phyloP scores from a whole-genome alignment of 169 alveolate species.

The Babesia ovis region DNA sequence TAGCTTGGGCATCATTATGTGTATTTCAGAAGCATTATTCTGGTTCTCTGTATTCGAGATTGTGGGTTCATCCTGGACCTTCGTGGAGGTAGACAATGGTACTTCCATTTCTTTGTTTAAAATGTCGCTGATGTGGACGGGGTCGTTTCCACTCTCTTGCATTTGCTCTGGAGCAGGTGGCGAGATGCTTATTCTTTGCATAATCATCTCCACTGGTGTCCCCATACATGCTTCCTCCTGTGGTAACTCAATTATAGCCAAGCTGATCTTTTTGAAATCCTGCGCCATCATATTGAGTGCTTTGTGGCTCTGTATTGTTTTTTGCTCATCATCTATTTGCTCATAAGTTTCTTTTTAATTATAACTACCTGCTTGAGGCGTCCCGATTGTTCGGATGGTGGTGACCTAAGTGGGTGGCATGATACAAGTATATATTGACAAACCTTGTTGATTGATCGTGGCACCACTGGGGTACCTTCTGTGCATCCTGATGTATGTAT shows the following conservation, averaged over 20 bases:
- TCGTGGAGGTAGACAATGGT: not conserved
- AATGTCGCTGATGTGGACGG: not conserved
- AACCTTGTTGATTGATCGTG: constrained; percentile 28
- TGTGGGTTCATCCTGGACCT: not conserved
- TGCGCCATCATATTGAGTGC: not conserved
- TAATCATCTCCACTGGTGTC: not conserved
- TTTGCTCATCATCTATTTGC: not conserved
- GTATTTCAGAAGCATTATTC: not conserved
- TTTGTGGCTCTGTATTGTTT: not conserved
- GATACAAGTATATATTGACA: not conserved
- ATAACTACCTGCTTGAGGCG: not conserved
- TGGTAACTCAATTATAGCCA: constrained; percentile 7
- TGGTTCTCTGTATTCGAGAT: not conserved
- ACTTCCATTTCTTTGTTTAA: not conserved
- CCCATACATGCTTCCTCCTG: constrained; percentile 1
- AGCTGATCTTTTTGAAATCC: constrained; percentile 1
- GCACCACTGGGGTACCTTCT: not conserved
- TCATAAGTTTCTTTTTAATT: not conserved
- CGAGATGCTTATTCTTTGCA: too few relatives aligned
- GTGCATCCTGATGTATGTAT: not conserved
- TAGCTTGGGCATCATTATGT: not conserved
- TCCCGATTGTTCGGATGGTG: constrained; percentile 15
- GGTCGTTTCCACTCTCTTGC: not conserved
- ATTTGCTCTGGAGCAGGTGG: too few relatives aligned
- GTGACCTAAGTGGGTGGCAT: not conserved